phyloP scores from a whole-genome alignment of 2,329 filamentous ascomycete genomes.

The Exophiala alcalophila region DNA sequence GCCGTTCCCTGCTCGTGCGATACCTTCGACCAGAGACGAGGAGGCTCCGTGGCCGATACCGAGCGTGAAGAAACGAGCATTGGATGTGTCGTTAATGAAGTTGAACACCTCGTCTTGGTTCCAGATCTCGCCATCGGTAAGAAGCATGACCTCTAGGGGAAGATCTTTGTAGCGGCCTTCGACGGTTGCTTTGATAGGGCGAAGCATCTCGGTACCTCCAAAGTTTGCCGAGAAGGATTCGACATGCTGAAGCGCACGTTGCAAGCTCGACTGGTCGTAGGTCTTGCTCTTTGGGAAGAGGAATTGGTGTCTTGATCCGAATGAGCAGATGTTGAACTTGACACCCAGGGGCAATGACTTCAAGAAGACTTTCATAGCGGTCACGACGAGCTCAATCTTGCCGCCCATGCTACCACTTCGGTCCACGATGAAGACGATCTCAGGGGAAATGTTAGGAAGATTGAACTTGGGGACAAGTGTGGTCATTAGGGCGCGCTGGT shows the following conservation, averaged over 20 bases:
- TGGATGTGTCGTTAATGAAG: constrained; percentile 45
- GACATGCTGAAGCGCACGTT: constrained; percentile 45
- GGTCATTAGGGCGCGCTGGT: constrained; percentile 65
- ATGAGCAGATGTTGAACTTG: constrained; percentile 59
- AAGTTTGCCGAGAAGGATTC: constrained; percentile 45
- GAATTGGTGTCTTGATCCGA: constrained; percentile 48
- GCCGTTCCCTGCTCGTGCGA: constrained; percentile 58
- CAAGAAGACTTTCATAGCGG: constrained; percentile 56
- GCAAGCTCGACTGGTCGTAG: constrained; percentile 47
- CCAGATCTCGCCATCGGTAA: constrained; percentile 58
- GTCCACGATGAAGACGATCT: constrained; percentile 72
- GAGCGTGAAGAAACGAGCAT: constrained; percentile 55
- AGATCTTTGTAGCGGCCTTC: constrained; percentile 44
- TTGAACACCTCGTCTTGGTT: constrained; percentile 48
- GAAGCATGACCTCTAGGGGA: constrained; percentile 53
- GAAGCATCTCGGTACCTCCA: constrained; percentile 55
- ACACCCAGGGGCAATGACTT: constrained; percentile 57
- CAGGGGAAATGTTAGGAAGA: constrained; percentile 55
- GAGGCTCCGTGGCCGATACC: constrained; percentile 57
- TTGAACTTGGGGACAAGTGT: constrained; percentile 68
- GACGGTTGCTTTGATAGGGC: constrained; percentile 41
- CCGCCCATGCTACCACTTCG: constrained; percentile 60
- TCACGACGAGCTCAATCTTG: constrained; percentile 49
- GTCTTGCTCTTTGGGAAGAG: constrained; percentile 49
- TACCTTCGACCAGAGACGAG: constrained; percentile 57